Conservation (phyloP, 352 stramenopile species). For the Globisporangium heterothallicum region DNA sequence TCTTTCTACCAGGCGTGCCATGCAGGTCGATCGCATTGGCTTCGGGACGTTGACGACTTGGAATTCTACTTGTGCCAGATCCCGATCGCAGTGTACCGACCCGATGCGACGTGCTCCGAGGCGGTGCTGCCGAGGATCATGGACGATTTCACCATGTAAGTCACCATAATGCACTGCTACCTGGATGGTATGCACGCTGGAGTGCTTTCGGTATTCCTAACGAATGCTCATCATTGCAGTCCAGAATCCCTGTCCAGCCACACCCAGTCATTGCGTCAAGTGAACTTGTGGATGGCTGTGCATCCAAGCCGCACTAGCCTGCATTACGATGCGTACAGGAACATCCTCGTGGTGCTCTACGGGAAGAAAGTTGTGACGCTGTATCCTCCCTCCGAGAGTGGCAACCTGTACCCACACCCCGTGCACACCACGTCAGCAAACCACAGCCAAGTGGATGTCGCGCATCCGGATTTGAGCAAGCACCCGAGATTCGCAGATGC, state of each 20-base stretch:
- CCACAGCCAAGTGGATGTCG: constrained; percentile 62
- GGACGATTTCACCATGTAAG: constrained; percentile 56
- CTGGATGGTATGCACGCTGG: no score
- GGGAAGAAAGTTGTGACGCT: constrained; percentile 68
- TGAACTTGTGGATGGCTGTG: constrained; percentile 84
- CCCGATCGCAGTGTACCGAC: constrained; percentile 51
- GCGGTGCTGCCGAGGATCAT: constrained; percentile 48
- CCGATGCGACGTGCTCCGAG: constrained; percentile 36
- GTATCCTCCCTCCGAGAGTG: constrained; percentile 54
- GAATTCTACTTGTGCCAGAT: constrained; percentile 84
- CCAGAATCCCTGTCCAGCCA: constrained; percentile 27
- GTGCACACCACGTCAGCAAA: constrained; percentile 74
- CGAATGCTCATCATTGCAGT: constrained; percentile 20
- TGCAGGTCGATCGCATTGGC: constrained; percentile 45
- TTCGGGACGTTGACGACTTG: constrained; percentile 60
- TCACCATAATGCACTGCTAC: no score
- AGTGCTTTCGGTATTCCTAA: no score
- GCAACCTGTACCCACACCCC: constrained; percentile 48
- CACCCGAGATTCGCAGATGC: constrained; percentile 30
- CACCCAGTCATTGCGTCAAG: constrained; percentile 45
- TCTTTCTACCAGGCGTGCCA: constrained; percentile 56
- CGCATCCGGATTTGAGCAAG: constrained; percentile 23
- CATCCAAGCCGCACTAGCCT: constrained; percentile 50
- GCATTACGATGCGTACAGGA: constrained; percentile 82
- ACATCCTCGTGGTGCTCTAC: constrained; percentile 66